Percentiles rank a stretch among this genome's conserved stretches.
Evolutionary conservation across 768 basidiomycete genomes (phyloP).

Genomic region (Kwoniella mangroviensis): DNA sequence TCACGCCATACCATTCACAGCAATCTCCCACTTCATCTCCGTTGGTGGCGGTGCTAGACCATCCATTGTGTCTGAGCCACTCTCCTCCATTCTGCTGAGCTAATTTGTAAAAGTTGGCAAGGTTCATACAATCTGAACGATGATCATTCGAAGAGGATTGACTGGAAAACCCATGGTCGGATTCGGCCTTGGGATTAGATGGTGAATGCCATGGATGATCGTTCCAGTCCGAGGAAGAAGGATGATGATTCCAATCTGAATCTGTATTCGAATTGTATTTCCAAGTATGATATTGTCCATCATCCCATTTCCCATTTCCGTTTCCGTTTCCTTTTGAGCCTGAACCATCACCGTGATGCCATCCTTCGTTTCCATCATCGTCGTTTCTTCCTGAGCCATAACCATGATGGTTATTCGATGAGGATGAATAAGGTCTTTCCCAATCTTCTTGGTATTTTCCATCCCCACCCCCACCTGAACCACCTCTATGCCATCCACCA

Average conservation of each 20-base stretch:
- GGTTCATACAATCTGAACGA: constrained; percentile 11
- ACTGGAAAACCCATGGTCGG: background rate
- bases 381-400: background rate
- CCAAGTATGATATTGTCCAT: constrained; percentile 15
- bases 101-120: constrained; percentile 19
- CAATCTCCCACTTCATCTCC: constrained; percentile 21
- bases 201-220: background rate
- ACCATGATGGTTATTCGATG: background rate
- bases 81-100: background rate
- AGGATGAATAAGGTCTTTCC: constrained; percentile 4
- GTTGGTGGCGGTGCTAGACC: background rate
- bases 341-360: background rate
- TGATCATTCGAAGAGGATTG: background rate
- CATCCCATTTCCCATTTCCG: constrained; percentile 5
- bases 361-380: background rate
- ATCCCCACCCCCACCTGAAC: background rate
- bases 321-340: background rate
- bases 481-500: constrained; percentile 1
- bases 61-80: constrained; percentile 18
- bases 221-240: background rate
- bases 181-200: background rate
- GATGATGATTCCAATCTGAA: background rate
- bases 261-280: background rate
- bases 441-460: constrained; percentile 4
- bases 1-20: constrained; percentile 37